Conservation (phyloP, 345 rosid genomes). For the Ricinus communis region DNA sequence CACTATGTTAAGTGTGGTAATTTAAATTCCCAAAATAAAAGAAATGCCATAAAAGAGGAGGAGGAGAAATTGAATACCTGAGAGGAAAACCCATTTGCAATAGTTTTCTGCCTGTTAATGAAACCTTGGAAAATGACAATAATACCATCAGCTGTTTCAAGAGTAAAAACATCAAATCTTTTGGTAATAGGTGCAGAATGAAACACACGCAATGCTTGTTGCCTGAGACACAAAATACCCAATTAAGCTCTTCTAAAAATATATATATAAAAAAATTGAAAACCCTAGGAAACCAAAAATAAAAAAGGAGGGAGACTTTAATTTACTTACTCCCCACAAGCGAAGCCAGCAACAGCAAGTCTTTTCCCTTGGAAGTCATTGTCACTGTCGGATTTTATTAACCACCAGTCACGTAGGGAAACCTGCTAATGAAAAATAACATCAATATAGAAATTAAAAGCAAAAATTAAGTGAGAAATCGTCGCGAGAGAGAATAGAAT, state of each 20-base stretch:
- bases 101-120: conserved; percentile 47
- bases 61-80: conserved; percentile 41
- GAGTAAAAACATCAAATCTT: conserved; percentile 53
- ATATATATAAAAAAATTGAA: neutral
- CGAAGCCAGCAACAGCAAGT: conserved; percentile 69
- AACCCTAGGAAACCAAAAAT: neutral
- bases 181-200: conserved; percentile 70
- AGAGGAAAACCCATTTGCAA: conserved; percentile 54
- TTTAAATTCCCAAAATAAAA: too few species aligned
- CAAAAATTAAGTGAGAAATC: too few species aligned
- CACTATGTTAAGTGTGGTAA: too few species aligned
- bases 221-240: conserved; percentile 22
- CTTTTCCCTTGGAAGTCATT: conserved; percentile 49
- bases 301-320: neutral
- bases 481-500: too few species aligned
- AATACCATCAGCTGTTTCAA: conserved; percentile 70
- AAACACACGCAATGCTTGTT: conserved; percentile 53
- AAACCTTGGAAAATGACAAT: conserved; percentile 53
- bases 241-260: neutral
- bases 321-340: conserved; percentile 42
- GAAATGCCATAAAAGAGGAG: too few species aligned
- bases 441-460: too few species aligned
- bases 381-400: conserved; percentile 39
- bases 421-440: conserved; percentile 40
- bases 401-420: conserved; percentile 72